Conservation (phyloP, 2,329 filamentous ascomycete genomes). For the Alternaria sp. region DNA sequence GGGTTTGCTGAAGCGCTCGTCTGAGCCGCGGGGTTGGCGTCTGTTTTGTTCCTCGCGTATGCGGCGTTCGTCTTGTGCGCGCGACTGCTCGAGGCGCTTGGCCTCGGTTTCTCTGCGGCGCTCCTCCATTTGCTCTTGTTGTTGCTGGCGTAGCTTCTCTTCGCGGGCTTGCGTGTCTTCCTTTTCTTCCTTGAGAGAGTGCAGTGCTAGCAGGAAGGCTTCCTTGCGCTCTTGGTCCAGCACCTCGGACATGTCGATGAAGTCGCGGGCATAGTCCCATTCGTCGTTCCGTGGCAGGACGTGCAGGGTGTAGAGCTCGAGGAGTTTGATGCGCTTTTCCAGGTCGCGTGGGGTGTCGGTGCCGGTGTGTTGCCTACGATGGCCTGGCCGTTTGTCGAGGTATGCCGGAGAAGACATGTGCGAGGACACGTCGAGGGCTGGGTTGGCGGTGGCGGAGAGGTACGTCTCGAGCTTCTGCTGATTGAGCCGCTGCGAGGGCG, state of each 20-base stretch:
- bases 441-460: slow-evolving; percentile 76
- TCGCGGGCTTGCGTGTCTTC: slow-evolving; percentile 71
- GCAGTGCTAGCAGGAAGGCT: slow-evolving; percentile 83
- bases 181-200: slow-evolving; percentile 84
- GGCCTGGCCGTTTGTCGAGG: slow-evolving; percentile 39
- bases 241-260: slow-evolving; percentile 84
- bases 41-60: slow-evolving; percentile 49
- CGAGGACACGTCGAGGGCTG: slow-evolving; percentile 73
- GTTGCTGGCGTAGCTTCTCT: slow-evolving; percentile 67
- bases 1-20: slow-evolving; percentile 37
- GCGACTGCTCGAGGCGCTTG: slow-evolving; percentile 46
- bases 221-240: slow-evolving; percentile 92
- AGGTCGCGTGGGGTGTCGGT: slow-evolving; percentile 83
- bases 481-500: slow-evolving; percentile 80
- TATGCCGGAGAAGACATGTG: slow-evolving; percentile 61
- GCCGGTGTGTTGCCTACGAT: slow-evolving; percentile 58
- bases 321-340: slow-evolving; percentile 83
- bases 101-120: slow-evolving; percentile 53
- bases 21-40: slow-evolving; percentile 40
- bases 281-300: slow-evolving; percentile 92
- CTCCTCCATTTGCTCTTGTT: slow-evolving; percentile 61
- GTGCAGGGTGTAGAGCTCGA: slow-evolving; percentile 94
- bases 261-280: slow-evolving; percentile 94
- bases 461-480: slow-evolving; percentile 89
- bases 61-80: slow-evolving; percentile 51